Percentiles rank a stretch among this genome's conserved stretches.
These are phyloP conservation scores for Termitomyces sp. DNA, from an alignment of 768 basidiomycete species.

Conservation along the genomic window DNA sequence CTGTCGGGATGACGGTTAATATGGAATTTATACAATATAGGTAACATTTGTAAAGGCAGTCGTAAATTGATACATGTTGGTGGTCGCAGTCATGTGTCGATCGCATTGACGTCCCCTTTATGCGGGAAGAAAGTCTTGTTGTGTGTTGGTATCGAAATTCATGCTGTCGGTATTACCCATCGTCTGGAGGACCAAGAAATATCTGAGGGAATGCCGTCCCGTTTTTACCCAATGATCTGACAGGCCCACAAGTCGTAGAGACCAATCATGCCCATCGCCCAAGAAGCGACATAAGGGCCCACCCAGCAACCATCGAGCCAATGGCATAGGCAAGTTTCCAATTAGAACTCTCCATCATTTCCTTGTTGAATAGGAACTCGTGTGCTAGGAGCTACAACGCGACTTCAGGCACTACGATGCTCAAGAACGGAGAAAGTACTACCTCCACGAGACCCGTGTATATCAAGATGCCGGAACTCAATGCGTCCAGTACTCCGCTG, in stretches of 20 bases:
- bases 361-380: background rate
- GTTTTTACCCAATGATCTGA: background rate
- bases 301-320: background rate
- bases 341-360: background rate
- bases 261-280: background rate
- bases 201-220: background rate
- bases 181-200: background rate
- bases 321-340: background rate
- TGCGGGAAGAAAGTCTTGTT: background rate
- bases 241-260: background rate
- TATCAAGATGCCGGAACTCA: background rate
- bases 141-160: background rate
- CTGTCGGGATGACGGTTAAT: background rate
- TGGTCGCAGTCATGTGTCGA: background rate
- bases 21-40: background rate
- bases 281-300: background rate
- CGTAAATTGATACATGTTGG: no score
- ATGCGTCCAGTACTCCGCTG: background rate
- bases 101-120: background rate
- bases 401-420: background rate
- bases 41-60: background rate
- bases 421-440: background rate
- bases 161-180: background rate
- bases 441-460: background rate
- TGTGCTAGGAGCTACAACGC: background rate